Percentiles rank a stretch among this genome's conserved stretches.
phyloP scores from a whole-genome alignment of 768 basidiomycete genomes.

The Hirschioporus abietinus region DNA sequence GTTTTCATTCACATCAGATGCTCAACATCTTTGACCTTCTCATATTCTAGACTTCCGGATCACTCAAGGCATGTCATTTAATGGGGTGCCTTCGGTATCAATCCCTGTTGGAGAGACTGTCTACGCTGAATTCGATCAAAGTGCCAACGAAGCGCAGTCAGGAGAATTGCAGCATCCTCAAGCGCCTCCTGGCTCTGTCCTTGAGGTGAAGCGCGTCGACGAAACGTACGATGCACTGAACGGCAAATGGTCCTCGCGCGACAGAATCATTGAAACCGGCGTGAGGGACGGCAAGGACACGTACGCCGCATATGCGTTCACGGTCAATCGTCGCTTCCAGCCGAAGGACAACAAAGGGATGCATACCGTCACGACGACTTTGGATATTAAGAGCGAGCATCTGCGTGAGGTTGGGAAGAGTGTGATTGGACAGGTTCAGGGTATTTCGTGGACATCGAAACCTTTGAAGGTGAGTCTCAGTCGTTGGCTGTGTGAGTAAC shows the following conservation, averaged over 20 bases:
- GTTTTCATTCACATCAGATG: too few relatives aligned
- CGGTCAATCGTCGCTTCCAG: conserved; percentile 22
- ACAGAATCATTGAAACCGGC: neutral
- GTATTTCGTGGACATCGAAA: conserved; percentile 1
- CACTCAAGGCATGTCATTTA: too few relatives aligned
- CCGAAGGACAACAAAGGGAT: conserved; percentile 11
- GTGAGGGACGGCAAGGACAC: neutral
- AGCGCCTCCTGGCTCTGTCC: conserved; percentile 18
- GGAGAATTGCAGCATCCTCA: conserved; percentile 6
- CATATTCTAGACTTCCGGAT: too few relatives aligned
- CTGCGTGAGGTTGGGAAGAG: neutral
- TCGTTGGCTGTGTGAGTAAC: neutral
- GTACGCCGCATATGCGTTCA: conserved; percentile 23
- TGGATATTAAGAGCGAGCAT: conserved; percentile 2
- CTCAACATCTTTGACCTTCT: too few relatives aligned
- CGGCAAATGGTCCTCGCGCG: conserved; percentile 18
- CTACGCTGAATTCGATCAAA: neutral
- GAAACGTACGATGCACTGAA: conserved; percentile 19
- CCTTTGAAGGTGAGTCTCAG: neutral
- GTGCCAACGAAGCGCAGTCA: neutral
- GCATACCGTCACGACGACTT: conserved; percentile 20
- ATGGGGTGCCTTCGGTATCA: neutral
- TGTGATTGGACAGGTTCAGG: conserved; percentile 2
- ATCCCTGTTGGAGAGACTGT: neutral
- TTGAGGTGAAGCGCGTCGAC: conserved; percentile 21